Percentiles rank a stretch among this genome's conserved stretches.
These are phyloP conservation scores for Penicillium malachiteum DNA, from an alignment of 495 filamentous ascomycete species.

Conservation along the genomic window DNA sequence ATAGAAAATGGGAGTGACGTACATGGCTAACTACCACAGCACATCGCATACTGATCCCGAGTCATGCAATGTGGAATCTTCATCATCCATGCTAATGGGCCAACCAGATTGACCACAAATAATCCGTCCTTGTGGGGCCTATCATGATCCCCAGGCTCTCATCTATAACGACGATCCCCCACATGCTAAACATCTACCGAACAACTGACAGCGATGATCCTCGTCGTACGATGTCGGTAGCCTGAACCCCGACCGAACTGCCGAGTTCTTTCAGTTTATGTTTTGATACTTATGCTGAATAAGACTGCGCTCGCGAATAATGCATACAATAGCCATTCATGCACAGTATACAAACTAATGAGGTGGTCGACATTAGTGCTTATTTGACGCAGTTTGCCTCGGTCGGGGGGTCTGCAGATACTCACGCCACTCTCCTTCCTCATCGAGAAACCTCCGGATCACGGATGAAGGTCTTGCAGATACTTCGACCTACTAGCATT, in stretches of 20 bases:
- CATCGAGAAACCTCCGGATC: background rate
- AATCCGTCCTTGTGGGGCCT: too few relatives aligned
- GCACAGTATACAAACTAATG: background rate
- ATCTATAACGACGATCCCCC: background rate
- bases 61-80: background rate
- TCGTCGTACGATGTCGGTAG: constrained; percentile 21
- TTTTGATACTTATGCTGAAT: background rate
- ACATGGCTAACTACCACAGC: too few relatives aligned
- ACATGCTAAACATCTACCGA: background rate
- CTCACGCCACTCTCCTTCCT: constrained; percentile 9
- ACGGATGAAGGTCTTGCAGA: background rate
- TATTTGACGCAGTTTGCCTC: background rate
- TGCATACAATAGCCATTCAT: background rate
- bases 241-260: constrained; percentile 10
- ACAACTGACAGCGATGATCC: too few relatives aligned
- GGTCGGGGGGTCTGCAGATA: background rate
- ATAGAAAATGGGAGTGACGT: too few relatives aligned
- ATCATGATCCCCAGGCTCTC: background rate
- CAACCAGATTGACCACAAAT: too few relatives aligned
- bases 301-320: background rate
- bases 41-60: too few relatives aligned
- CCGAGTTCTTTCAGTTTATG: constrained; percentile 5
- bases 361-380: background rate
- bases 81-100: background rate
- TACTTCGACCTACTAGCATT: background rate